Conservation (phyloP, 176 grass and related monocot genomes). For the Oropetium thomaeum region DNA sequence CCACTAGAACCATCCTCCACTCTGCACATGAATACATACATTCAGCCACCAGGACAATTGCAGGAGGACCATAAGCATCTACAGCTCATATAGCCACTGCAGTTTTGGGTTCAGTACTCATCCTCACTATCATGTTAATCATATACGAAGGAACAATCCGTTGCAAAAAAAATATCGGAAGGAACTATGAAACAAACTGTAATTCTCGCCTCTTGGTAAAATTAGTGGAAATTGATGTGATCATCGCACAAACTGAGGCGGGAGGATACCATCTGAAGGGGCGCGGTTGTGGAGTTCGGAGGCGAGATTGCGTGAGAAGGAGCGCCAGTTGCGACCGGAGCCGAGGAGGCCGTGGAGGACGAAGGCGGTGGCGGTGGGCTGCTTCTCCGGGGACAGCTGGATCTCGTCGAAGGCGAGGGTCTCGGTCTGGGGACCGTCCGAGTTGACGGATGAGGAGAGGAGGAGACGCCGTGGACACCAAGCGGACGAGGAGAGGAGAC, state of each 20-base stretch:
- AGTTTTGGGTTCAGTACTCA: background rate
- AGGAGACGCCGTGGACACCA: constrained; percentile 44
- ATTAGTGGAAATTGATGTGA: background rate
- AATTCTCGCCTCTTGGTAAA: no score
- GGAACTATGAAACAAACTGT: background rate
- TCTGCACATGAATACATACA: constrained; percentile 30
- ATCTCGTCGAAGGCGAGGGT: constrained; percentile 93
- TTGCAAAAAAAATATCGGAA: background rate
- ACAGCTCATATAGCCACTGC: background rate
- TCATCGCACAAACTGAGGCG: background rate
- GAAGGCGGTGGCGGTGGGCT: constrained; percentile 66
- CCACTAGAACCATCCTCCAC: constrained; percentile 89
- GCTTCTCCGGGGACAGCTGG: constrained; percentile 53
- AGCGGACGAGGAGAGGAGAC: constrained; percentile 18
- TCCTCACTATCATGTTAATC: background rate
- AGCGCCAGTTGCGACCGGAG: constrained; percentile 86
- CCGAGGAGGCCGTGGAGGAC: constrained; percentile 91
- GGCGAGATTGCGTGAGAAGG: constrained; percentile 73
- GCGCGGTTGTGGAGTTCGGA: constrained; percentile 62
- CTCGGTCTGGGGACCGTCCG: constrained; percentile 36
- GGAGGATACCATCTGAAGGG: constrained; percentile 53
- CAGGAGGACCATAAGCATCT: background rate
- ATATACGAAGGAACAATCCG: background rate
- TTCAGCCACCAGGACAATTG: background rate
- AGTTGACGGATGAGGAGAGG: constrained; percentile 42